These are phyloP conservation scores for Pseudognaphalium luteoalbum DNA, from an alignment of 129 eudicot species.

Conservation along the genomic window DNA sequence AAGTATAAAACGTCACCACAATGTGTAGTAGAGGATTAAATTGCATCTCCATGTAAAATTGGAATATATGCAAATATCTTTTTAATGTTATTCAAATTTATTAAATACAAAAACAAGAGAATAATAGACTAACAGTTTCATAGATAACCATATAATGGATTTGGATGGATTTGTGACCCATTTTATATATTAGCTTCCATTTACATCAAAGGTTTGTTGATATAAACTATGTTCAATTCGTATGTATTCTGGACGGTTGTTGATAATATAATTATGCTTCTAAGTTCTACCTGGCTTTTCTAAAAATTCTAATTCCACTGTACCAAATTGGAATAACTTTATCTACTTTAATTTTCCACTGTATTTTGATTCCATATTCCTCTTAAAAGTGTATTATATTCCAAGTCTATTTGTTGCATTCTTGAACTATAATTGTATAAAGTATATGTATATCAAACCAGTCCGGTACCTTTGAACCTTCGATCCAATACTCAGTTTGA, in stretches of 20 bases:
- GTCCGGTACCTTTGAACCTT: too few relatives aligned
- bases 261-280: not conserved
- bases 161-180: not conserved
- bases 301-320: not conserved
- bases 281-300: not conserved
- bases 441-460: too few relatives aligned
- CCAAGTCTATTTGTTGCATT: too few relatives aligned
- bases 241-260: not conserved
- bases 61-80: constrained; percentile 15
- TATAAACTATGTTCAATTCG: not conserved
- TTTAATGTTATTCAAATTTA: not conserved
- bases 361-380: not conserved
- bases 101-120: not conserved
- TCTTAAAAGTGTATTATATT: not conserved
- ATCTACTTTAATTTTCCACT: too few relatives aligned
- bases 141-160: not conserved
- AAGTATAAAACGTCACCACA: not conserved
- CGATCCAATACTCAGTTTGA: too few relatives aligned
- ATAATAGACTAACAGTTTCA: not conserved
- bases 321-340: too few relatives aligned
- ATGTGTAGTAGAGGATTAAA: not conserved
- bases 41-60: not conserved
- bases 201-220: not conserved
- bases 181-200: constrained; percentile 6
- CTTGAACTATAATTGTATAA: too few relatives aligned